Evolutionary conservation across 2,329 filamentous ascomycete species (phyloP).

Genomic region (Exophiala sp.): DNA sequence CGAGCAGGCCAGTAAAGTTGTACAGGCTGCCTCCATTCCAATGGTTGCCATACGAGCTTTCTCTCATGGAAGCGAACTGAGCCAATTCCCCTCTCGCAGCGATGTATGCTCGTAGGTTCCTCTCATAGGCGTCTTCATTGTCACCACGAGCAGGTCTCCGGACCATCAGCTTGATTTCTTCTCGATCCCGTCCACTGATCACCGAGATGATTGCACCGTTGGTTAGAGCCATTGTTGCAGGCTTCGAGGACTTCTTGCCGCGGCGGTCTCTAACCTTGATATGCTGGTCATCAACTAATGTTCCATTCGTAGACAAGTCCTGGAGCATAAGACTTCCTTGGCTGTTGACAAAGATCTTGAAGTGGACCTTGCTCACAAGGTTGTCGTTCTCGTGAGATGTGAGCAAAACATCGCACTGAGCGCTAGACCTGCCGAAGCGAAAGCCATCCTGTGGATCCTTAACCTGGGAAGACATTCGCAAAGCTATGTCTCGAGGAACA

Average conservation of each 20-base stretch:
- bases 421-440: conserved; percentile 74
- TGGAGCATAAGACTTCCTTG: conserved; percentile 85
- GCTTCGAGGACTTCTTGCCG: conserved; percentile 19
- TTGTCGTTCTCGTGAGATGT: conserved; percentile 66
- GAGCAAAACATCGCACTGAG: conserved; percentile 68
- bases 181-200: conserved; percentile 45
- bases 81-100: conserved; percentile 25
- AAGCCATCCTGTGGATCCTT: conserved; percentile 71
- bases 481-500: conserved; percentile 61
- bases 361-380: conserved; percentile 90
- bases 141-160: conserved; percentile 75
- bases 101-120: conserved; percentile 69
- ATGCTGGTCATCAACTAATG: conserved; percentile 71
- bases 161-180: conserved; percentile 78
- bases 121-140: conserved; percentile 62
- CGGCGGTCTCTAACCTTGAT: conserved; percentile 46
- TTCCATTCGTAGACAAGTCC: conserved; percentile 94
- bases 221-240: conserved; percentile 61
- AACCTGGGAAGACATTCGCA: conserved; percentile 71
- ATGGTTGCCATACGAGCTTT: conserved; percentile 61
- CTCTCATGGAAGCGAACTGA: conserved; percentile 30
- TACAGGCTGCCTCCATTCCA: conserved; percentile 81
- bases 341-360: conserved; percentile 87
- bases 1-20: conserved; percentile 76
- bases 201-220: conserved; percentile 73